Conservation (phyloP, 2,329 filamentous ascomycete species). For the Diaporthe sp. region DNA sequence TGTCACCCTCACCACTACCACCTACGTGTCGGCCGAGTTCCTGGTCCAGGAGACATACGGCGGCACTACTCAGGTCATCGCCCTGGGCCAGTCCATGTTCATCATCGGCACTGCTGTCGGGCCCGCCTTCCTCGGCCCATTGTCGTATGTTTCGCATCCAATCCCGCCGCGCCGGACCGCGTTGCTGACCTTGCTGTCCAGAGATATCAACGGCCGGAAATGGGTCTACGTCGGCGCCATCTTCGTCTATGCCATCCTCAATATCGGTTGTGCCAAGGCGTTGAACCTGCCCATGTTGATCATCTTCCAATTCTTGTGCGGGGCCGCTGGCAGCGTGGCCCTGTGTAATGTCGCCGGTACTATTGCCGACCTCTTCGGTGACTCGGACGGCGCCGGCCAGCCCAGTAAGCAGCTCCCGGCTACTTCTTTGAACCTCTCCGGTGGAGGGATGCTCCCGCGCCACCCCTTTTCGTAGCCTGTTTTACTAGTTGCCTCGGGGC, state of each 20-base stretch:
- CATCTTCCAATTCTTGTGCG: constrained; percentile 53
- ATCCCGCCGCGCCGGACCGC: neutral
- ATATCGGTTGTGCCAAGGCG: constrained; percentile 51
- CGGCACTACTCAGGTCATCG: constrained; percentile 51
- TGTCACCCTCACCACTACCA: constrained; percentile 54
- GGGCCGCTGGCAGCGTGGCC: constrained; percentile 50
- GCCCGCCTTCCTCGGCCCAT: constrained; percentile 54
- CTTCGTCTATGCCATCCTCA: constrained; percentile 50
- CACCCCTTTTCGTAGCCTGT: no score
- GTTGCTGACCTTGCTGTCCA: constrained; percentile 35
- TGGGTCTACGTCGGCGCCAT: constrained; percentile 57
- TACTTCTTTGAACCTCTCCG: neutral
- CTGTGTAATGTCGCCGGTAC: constrained; percentile 52
- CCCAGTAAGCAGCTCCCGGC: constrained; percentile 43
- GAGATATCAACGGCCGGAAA: constrained; percentile 57
- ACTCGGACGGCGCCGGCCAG: constrained; percentile 54
- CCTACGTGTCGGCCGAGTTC: constrained; percentile 54
- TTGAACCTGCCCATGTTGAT: constrained; percentile 53
- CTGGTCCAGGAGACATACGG: constrained; percentile 53
- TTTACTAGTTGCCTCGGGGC: no score
- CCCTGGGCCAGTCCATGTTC: constrained; percentile 56
- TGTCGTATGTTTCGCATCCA: constrained; percentile 49
- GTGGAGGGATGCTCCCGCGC: no score
- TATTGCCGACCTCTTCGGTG: constrained; percentile 52
- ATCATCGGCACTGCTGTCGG: constrained; percentile 57